A percentile compares a stretch with the other conserved stretches of the same genome.
These are phyloP conservation scores for Neurospora sp. DNA, from an alignment of 495 filamentous ascomycete species.

Conservation along the genomic window DNA sequence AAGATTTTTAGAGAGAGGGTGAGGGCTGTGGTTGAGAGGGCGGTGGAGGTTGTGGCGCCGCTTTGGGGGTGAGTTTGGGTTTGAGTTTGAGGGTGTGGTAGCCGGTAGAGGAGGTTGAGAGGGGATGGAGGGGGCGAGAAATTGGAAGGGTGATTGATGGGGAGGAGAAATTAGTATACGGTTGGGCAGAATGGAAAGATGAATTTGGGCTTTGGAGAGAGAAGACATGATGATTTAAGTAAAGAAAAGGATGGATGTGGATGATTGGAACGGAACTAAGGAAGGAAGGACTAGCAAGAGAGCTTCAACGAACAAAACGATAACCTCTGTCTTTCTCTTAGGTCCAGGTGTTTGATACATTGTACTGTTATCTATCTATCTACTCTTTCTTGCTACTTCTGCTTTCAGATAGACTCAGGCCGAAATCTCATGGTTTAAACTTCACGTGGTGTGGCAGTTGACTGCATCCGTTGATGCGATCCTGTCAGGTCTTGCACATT, in stretches of 20 bases:
- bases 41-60: conserved; percentile 80
- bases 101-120: neutral
- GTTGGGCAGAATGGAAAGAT: neutral
- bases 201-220: neutral
- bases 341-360: neutral
- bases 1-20: conserved; percentile 68
- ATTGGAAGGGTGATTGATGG: neutral
- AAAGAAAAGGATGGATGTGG: too few relatives aligned
- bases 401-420: too few relatives aligned
- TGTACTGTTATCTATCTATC: neutral
- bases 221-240: neutral
- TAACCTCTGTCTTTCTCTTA: neutral
- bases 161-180: too few relatives aligned
- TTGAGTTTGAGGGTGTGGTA: neutral
- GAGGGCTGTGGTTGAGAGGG: conserved; percentile 78
- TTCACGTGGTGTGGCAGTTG: too few relatives aligned
- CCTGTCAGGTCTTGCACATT: too few relatives aligned
- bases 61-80: conserved; percentile 38
- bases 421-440: too few relatives aligned
- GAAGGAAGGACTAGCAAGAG: neutral
- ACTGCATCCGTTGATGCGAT: too few relatives aligned
- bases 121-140: neutral
- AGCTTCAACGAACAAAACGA: neutral
- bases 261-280: too few relatives aligned
- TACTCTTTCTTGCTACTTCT: too few relatives aligned